Base-by-base conservation (phyloP, 352 stramenopile species). In the Globisporangium emineosum region DNA sequence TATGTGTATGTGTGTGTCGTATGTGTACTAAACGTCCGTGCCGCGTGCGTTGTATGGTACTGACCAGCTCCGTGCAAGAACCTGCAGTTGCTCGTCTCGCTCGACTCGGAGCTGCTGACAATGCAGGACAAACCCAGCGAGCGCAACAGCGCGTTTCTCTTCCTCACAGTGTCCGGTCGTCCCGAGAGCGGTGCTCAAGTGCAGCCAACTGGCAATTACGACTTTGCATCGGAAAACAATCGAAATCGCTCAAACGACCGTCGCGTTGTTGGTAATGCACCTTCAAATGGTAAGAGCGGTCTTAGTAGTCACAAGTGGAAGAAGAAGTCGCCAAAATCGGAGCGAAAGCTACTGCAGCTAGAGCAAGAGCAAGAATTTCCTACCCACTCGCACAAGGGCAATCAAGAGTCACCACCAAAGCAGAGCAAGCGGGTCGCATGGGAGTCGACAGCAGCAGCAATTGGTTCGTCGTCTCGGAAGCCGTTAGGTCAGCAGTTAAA, bases 101-200 rank as follows among this genome's bases (percentile, higher is more conserved):
- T 94, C 13, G 77, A 93, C 54, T 93, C 86, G 30, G 80, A 86
- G 47, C 68, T 92, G 51, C 64, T 94, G 32, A 72, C 76, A 12
- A 83, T 94, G 62, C 65, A 76, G 27, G 58, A 69, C 23, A 72
- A 73, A 15, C 81, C 81, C 5, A 68, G 57, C 15, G 79, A 89
- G 15, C 58, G 53, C 58, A 60, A 67, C 42, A 91, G 82, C 61
- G 65, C 60, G 12, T 80, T 74, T 29, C 67, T 91, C 6, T 57
- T 88, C 9, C 68, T 88, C 29, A 91, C 78, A 0, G 71, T 88
- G 3, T 68, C 66, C 21, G 77, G 80, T 8, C 73, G 77, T 1
- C 80, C 78, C 0, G 78, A 80, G 54, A 79, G 65, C 10, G 66
- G 72, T 27, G 68, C 51, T 21, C 27, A 37, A 57, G 51, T 13